These are phyloP conservation scores for Verticillium dahliae DNA, from an alignment of 2,329 filamentous ascomycete species.

Conservation along the genomic window DNA sequence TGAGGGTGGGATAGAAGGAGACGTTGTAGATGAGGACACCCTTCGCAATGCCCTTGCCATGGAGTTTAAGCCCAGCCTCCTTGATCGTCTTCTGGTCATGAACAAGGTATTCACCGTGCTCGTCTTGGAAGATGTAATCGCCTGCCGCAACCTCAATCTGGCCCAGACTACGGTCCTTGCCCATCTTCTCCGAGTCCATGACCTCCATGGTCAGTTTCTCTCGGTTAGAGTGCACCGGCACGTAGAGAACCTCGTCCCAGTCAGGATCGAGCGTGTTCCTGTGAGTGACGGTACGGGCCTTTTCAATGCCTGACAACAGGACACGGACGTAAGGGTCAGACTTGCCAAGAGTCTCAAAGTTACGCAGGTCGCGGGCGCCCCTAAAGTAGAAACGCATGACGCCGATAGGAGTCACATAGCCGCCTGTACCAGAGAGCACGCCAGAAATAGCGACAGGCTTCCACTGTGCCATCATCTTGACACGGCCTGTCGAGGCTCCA, in stretches of 20 bases:
- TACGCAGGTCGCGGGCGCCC: conserved; percentile 74
- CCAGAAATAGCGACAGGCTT: conserved; percentile 87
- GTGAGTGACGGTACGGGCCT: conserved; percentile 89
- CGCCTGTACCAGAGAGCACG: conserved; percentile 67
- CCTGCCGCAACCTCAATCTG: conserved; percentile 68
- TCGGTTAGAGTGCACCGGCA: conserved; percentile 77
- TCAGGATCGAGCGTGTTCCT: conserved; percentile 92
- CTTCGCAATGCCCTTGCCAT: conserved; percentile 68
- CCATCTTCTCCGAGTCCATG: conserved; percentile 92
- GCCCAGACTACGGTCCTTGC: conserved; percentile 84
- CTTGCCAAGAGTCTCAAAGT: conserved; percentile 92
- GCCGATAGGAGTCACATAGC: conserved; percentile 89
- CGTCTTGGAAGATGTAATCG: conserved; percentile 71
- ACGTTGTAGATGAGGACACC: conserved; percentile 76
- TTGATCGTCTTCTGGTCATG: conserved; percentile 68
- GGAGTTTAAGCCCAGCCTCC: conserved; percentile 64
- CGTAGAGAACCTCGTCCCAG: conserved; percentile 90
- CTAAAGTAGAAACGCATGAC: conserved; percentile 93
- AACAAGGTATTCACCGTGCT: conserved; percentile 73
- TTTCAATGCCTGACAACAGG: conserved; percentile 82
- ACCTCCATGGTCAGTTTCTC: conserved; percentile 87
- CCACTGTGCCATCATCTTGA: conserved; percentile 90
- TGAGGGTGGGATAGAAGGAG: conserved; percentile 84
- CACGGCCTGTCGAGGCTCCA: conserved; percentile 74
- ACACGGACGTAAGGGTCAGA: conserved; percentile 93